Base-by-base conservation (phyloP, 2,329 filamentous ascomycete species). In the Talaromyces sp. region DNA sequence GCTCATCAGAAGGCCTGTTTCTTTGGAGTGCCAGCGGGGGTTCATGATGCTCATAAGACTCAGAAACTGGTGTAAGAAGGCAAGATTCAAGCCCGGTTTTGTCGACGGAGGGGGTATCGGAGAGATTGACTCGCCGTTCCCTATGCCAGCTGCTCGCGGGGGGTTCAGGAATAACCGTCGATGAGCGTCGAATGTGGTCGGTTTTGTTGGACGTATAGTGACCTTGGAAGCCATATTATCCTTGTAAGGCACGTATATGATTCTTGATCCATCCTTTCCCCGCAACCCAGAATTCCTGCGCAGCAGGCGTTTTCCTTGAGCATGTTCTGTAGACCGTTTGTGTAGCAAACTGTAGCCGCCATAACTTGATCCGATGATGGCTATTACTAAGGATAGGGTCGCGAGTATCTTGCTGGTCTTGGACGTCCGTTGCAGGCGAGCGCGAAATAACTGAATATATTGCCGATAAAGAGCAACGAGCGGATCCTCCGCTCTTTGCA, bases 11-110 rank as follows among this genome's bases (percentile, higher is more conserved):
- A 99, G 77, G 1, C 92, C 93, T 0, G 93, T 92, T 77, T 97
- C 94, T 72, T 99, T 99, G 73, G 91, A 96, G 15, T 88, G 88
- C 89, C 93, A 96, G 62, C 93, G 81, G 5, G 94, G 94, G 62
- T 99, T 89, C 91, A 97, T 96, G 69, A 99, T 97, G 75, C 91
- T 97, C 77, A 97, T 85, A 56, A 99, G 77, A 69, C 93, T 97
- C 53, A 97, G 81, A 67, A 99, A 97, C 74, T 99, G 94, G 72
- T 99, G 94, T 55, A 99, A 75, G 68, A 99, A 99, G 10, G 94
- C 94, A 59, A 99, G 81, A 70, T 99, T 99, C 39, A 99, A 78
- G 0, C 94, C 94, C 0, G 94, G 91, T 72, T 96, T 97, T 2
- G 92, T 93, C 71, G 96, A 89, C 9, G 89, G 84, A 2, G 92